Conservation (phyloP, 2,329 filamentous ascomycete species). For the Scedosporium apiospermum region DNA sequence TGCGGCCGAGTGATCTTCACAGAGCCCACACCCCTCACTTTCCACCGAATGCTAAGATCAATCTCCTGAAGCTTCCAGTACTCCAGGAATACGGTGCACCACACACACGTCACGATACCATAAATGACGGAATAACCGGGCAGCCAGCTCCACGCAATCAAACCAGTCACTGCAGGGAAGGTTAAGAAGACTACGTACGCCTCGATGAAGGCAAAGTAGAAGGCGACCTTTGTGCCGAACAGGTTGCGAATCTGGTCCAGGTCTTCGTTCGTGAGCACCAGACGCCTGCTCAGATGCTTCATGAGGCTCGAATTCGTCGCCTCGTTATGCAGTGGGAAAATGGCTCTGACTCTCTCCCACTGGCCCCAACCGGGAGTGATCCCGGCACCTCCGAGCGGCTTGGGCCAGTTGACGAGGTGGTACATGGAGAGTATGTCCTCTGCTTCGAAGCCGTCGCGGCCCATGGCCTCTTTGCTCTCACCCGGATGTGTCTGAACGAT, state of each 20-base stretch:
- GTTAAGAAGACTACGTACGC: constrained; percentile 63
- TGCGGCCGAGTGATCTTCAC: constrained; percentile 56
- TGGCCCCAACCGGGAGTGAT: constrained; percentile 47
- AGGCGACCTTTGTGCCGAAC: constrained; percentile 56
- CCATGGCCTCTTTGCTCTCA: constrained; percentile 39
- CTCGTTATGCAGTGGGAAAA: constrained; percentile 56
- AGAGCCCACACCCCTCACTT: constrained; percentile 51
- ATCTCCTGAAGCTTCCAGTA: constrained; percentile 71
- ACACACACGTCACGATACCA: constrained; percentile 55
- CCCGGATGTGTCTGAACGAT: constrained; percentile 55
- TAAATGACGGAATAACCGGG: constrained; percentile 64
- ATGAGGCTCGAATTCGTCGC: constrained; percentile 46
- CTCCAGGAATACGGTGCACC: constrained; percentile 66
- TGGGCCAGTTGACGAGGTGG: constrained; percentile 52
- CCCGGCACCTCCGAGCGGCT: constrained; percentile 50
- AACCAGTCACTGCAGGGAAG: constrained; percentile 59
- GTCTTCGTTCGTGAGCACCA: constrained; percentile 39
- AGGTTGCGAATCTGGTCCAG: constrained; percentile 52
- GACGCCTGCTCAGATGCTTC: constrained; percentile 42
- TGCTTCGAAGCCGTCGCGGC: constrained; percentile 45
- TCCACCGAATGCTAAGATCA: constrained; percentile 64
- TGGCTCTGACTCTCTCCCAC: constrained; percentile 50
- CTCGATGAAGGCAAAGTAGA: constrained; percentile 78
- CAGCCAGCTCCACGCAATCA: constrained; percentile 58
- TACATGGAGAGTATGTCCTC: constrained; percentile 64